Evolutionary conservation across 768 basidiomycete genomes (phyloP).

Genomic region (Lactarius quietus): DNA sequence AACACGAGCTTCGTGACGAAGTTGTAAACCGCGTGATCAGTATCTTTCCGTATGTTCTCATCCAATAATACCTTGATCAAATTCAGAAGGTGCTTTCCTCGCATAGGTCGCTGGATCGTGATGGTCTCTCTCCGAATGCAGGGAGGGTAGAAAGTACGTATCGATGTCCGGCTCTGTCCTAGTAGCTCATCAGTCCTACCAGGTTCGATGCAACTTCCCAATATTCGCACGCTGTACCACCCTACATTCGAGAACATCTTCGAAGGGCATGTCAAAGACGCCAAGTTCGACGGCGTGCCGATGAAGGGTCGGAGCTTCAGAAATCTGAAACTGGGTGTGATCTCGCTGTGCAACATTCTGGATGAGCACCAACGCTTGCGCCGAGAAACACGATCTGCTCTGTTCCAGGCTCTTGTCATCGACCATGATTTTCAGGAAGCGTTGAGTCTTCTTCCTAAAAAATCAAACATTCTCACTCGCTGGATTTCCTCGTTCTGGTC

Average conservation of each 20-base stretch:
- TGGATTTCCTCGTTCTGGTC: not conserved
- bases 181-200: not conserved
- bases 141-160: not conserved
- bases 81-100: not conserved
- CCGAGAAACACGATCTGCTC: not conserved
- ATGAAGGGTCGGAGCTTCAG: not conserved
- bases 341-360: not conserved
- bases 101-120: conserved; percentile 1
- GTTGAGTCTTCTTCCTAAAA: not conserved
- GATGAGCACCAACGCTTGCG: not conserved
- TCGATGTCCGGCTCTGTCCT: not conserved
- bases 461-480: not conserved
- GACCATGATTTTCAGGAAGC: not conserved
- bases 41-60: not conserved
- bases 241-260: not conserved
- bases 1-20: not conserved
- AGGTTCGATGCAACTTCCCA: not conserved
- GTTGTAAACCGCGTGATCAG: not conserved
- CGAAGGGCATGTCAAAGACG: not conserved
- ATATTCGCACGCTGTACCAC: not conserved
- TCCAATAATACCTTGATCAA: not conserved
- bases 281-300: not conserved
- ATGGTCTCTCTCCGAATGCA: not conserved
- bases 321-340: not conserved
- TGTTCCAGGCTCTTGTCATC: not conserved